Percentiles rank a stretch among this genome's conserved stretches.
phyloP scores from a whole-genome alignment of 2,329 filamentous ascomycete genomes.

The Exserohilum rostratum region DNA sequence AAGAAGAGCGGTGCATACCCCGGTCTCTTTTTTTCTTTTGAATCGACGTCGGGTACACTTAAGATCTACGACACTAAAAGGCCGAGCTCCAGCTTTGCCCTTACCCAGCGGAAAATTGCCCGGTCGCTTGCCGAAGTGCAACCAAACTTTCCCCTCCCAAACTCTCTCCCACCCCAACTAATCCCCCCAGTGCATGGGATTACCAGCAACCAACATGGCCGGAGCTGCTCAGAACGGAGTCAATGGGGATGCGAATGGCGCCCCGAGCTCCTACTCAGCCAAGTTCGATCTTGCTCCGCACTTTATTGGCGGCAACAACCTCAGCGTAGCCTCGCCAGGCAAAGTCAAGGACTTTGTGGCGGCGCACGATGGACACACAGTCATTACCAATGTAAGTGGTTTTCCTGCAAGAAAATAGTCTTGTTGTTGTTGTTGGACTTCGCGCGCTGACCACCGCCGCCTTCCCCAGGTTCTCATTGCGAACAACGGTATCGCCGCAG shows the following conservation, averaged over 20 bases:
- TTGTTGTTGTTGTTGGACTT: background rate
- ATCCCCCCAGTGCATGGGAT: slow-evolving; percentile 35
- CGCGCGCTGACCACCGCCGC: slow-evolving; percentile 27
- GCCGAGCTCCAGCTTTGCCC: slow-evolving; percentile 31
- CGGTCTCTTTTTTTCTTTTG: slow-evolving; percentile 3
- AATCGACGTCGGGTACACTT: slow-evolving; percentile 8
- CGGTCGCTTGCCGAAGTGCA: slow-evolving; percentile 23
- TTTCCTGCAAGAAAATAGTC: background rate
- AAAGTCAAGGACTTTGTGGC: slow-evolving; percentile 97
- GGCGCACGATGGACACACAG: slow-evolving; percentile 88
- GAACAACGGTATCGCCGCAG: slow-evolving; percentile 99
- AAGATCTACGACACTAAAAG: slow-evolving; percentile 28
- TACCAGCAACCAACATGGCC: slow-evolving; percentile 41
- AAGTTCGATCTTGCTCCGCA: slow-evolving; percentile 85
- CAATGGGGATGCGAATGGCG: slow-evolving; percentile 58
- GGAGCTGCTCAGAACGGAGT: slow-evolving; percentile 40
- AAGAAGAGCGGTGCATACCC: background rate
- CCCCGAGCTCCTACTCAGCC: slow-evolving; percentile 72
- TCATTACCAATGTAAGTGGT: slow-evolving; percentile 88
- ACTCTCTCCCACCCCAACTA: slow-evolving; percentile 18
- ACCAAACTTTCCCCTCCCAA: slow-evolving; percentile 14
- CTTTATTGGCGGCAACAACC: slow-evolving; percentile 93
- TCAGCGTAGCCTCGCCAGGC: slow-evolving; percentile 80
- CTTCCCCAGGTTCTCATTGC: slow-evolving; percentile 84
- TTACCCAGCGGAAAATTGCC: slow-evolving; percentile 30